A percentile compares a stretch with the other conserved stretches of the same genome.
These are phyloP conservation scores for Calonectria crousiana DNA, from an alignment of 2,329 filamentous ascomycete species.

Conservation along the genomic window DNA sequence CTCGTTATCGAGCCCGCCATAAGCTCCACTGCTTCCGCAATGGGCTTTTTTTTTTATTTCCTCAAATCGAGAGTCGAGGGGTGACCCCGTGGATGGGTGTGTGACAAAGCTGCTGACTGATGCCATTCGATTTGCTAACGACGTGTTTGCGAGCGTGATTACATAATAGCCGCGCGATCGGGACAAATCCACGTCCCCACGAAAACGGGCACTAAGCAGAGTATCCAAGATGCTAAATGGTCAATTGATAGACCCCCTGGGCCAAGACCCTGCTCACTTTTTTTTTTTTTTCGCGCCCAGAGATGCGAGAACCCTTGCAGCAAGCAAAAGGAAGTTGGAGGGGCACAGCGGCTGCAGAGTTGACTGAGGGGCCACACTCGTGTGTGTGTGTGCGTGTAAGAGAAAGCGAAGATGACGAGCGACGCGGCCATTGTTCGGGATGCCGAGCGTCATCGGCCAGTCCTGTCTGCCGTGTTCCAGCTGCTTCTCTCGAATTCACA, in stretches of 20 bases:
- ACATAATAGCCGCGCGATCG: constrained; percentile 34
- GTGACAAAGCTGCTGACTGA: constrained; percentile 38
- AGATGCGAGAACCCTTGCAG: neutral
- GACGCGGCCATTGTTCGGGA: constrained; percentile 10
- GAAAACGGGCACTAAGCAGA: constrained; percentile 16
- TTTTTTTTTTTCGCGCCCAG: neutral
- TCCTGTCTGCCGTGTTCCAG: constrained; percentile 20
- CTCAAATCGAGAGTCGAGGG: neutral
- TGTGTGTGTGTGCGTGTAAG: neutral
- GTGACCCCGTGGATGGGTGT: neutral
- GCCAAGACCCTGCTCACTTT: neutral
- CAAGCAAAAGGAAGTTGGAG: neutral
- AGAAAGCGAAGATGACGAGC: neutral
- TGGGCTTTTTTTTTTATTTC: neutral
- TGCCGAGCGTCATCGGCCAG: constrained; percentile 18
- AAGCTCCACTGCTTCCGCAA: constrained; percentile 32
- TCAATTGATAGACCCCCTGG: neutral
- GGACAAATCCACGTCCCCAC: constrained; percentile 22
- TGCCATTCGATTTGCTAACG: constrained; percentile 30
- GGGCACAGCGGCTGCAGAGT: neutral
- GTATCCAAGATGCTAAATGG: constrained; percentile 25
- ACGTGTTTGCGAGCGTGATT: constrained; percentile 30
- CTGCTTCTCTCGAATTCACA: neutral
- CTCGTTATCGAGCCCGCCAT: constrained; percentile 28
- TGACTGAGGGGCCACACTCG: neutral